Conservation (phyloP, 2,329 filamentous ascomycete species). For the Ophiostoma fasciatum region DNA sequence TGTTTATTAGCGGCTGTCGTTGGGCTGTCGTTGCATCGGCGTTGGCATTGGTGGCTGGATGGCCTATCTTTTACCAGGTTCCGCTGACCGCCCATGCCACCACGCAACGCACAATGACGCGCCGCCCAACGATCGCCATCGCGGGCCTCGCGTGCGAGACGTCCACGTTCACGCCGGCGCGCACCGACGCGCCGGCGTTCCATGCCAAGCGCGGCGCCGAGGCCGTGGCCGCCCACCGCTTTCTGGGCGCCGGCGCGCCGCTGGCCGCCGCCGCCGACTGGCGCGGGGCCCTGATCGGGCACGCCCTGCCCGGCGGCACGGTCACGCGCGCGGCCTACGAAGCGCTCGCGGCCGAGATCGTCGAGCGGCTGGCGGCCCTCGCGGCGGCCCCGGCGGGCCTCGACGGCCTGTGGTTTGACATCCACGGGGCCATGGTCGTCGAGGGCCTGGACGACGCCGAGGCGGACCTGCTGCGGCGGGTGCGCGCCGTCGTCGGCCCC, state of each 20-base stretch:
- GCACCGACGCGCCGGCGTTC: constrained; percentile 32
- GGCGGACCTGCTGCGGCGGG: constrained; percentile 29
- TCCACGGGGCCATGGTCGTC: constrained; percentile 41
- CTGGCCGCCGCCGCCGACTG: constrained; percentile 29
- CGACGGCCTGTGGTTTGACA: constrained; percentile 39
- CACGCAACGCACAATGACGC: constrained; percentile 1
- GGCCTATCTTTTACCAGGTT: no score
- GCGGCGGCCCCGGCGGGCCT: constrained; percentile 18
- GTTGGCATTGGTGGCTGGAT: no score
- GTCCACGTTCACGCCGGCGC: constrained; percentile 35
- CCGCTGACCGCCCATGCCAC: no score
- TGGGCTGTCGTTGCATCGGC: background rate
- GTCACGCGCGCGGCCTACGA: constrained; percentile 32
- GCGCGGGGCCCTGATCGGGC: constrained; percentile 35
- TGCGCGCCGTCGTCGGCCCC: constrained; percentile 28
- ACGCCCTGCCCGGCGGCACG: constrained; percentile 33
- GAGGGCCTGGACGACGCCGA: constrained; percentile 33
- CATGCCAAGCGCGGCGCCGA: constrained; percentile 29
- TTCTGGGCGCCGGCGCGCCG: constrained; percentile 25
- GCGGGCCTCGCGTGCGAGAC: constrained; percentile 39
- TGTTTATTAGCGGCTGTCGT: no score
- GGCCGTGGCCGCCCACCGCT: constrained; percentile 29
- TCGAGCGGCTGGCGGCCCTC: constrained; percentile 24
- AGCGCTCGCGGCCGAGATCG: constrained; percentile 25
- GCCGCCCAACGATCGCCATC: constrained; percentile 30